These are phyloP conservation scores for Neospora caninum DNA, from an alignment of 169 alveolate species.

Conservation along the genomic window DNA sequence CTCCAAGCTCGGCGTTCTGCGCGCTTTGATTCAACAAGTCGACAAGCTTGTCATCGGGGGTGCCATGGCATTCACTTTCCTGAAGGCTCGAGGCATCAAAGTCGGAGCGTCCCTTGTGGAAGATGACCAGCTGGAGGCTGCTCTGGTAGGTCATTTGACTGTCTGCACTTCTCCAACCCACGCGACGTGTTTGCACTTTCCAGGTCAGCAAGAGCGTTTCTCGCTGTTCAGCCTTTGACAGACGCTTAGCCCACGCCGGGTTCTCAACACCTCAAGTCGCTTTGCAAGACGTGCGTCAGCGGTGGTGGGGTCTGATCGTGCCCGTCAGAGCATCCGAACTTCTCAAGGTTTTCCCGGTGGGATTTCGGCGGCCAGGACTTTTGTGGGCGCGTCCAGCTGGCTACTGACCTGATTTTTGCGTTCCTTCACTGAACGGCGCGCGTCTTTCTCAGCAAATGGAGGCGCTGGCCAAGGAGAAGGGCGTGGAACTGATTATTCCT, in stretches of 20 bases:
- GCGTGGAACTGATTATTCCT: conserved; percentile 93
- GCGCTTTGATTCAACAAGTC: conserved; percentile 88
- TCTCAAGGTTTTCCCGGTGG: too few relatives aligned
- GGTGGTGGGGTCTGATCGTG: too few relatives aligned
- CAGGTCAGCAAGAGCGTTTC: not conserved
- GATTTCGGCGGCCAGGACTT: too few relatives aligned
- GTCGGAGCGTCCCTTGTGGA: conserved; percentile 94
- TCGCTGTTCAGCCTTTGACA: too few relatives aligned
- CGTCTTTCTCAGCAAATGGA: conserved; percentile 81
- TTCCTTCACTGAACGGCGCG: too few relatives aligned
- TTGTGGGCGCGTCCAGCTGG: too few relatives aligned
- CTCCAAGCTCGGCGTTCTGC: conserved; percentile 92
- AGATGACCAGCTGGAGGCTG: conserved; percentile 76
- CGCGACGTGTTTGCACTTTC: not conserved
- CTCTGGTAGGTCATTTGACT: not conserved
- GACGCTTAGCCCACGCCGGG: too few relatives aligned
- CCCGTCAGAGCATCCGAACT: too few relatives aligned
- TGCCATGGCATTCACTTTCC: conserved; percentile 98
- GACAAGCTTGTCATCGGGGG: conserved; percentile 97
- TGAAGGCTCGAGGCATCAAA: conserved; percentile 84
- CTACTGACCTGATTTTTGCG: too few relatives aligned
- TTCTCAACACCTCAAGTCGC: too few relatives aligned
- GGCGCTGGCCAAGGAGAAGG: conserved; percentile 89
- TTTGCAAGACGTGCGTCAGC: too few relatives aligned
- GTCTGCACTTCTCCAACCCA: not conserved